Conservation (phyloP, 2,329 filamentous ascomycete species). For the Aspergillus melleus region DNA sequence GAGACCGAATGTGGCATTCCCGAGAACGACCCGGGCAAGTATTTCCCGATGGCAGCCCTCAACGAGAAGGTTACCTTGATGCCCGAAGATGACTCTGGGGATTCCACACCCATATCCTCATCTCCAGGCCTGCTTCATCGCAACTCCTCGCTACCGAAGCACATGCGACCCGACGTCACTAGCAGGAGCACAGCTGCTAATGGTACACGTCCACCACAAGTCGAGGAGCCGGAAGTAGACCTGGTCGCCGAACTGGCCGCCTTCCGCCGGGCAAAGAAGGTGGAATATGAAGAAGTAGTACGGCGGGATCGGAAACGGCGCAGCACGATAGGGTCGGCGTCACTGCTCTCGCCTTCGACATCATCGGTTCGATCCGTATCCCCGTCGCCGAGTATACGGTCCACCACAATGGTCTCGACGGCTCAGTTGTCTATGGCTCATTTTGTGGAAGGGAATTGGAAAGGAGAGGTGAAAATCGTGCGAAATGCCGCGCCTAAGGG, state of each 20-base stretch:
- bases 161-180: constrained; percentile 2
- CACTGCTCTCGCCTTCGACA: constrained; percentile 14
- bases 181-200: neutral
- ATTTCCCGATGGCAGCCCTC: constrained; percentile 43
- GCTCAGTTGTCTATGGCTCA: constrained; percentile 30
- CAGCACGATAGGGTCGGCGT: constrained; percentile 24
- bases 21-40: constrained; percentile 44
- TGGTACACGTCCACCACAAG: neutral
- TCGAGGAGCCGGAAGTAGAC: constrained; percentile 41
- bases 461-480: constrained; percentile 59
- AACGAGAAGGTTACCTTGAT: constrained; percentile 48
- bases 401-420: constrained; percentile 12
- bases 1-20: constrained; percentile 57
- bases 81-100: constrained; percentile 28
- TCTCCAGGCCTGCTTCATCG: constrained; percentile 11
- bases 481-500: constrained; percentile 42
- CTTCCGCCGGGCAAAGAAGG: constrained; percentile 55
- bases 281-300: constrained; percentile 45
- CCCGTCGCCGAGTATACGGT: constrained; percentile 14
- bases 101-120: constrained; percentile 11
- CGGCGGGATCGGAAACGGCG: constrained; percentile 26
- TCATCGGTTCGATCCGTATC: constrained; percentile 12
- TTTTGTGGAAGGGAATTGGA: constrained; percentile 60
- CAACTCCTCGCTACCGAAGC: constrained; percentile 2
- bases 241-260: constrained; percentile 55